Evolutionary conservation across 2,329 filamentous ascomycete species (phyloP).

Genomic region (Dendryphion nanum): DNA sequence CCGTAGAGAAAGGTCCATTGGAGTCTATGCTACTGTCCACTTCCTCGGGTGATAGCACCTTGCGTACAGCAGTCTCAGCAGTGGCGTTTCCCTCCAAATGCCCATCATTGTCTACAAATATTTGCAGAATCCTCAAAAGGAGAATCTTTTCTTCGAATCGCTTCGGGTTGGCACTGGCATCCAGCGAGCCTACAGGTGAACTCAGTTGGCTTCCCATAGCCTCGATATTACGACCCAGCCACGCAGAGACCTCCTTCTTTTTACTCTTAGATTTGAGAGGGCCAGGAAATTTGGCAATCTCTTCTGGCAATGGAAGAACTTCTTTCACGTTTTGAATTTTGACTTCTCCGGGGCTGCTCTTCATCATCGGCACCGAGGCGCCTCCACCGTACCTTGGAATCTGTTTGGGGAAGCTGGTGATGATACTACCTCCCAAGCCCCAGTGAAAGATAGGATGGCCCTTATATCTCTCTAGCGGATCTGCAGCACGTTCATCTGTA

Average conservation of each 20-base stretch:
- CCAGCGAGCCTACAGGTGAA: conserved; percentile 47
- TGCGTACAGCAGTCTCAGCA: conserved; percentile 72
- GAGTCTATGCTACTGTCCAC: conserved; percentile 17
- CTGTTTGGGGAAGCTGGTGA: conserved; percentile 85
- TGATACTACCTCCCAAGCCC: conserved; percentile 78
- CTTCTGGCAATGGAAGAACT: conserved; percentile 67
- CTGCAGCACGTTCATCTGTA: conserved; percentile 57
- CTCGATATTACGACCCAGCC: conserved; percentile 77
- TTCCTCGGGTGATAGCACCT: conserved; percentile 65
- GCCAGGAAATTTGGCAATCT: conserved; percentile 80
- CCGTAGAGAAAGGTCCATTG: conserved; percentile 27
- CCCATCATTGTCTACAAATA: conserved; percentile 86
- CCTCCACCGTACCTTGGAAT: conserved; percentile 81
- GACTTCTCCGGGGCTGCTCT: conserved; percentile 79
- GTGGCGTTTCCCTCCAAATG: conserved; percentile 68
- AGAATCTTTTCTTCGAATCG: conserved; percentile 75
- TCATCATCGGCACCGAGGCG: conserved; percentile 70
- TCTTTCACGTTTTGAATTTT: conserved; percentile 75
- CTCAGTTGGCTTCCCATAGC: conserved; percentile 59
- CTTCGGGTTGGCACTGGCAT: conserved; percentile 61
- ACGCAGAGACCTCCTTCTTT: conserved; percentile 87
- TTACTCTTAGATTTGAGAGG: conserved; percentile 86
- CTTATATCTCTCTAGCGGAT: conserved; percentile 86
- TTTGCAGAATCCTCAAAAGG: conserved; percentile 80
- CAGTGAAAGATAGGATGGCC: conserved; percentile 84